Base-by-base conservation (phyloP, 768 basidiomycete species). In the Tremella yokohamensis region DNA sequence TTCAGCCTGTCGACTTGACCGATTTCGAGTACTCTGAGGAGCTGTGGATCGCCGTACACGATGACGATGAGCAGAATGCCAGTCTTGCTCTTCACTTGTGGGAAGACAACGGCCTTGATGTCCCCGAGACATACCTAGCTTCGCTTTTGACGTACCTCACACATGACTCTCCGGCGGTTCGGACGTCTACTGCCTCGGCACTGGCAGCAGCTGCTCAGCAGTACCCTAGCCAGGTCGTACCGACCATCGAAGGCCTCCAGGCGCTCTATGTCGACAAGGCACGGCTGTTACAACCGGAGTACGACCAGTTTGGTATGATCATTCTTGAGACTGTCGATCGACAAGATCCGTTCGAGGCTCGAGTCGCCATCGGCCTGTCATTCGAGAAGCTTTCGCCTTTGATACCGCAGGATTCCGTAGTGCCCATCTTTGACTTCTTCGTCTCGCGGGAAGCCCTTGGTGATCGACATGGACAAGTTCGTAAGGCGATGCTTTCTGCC, bases 61-160 rank as follows among this genome's bases (percentile, higher is more conserved):
- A 98, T 58, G 85, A 84, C 52, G 87, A 88, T 61, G 90, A 91
- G 66, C 90, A 93, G 69, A 97, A 93, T 65, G 85, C 85, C 0
- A 81, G 87, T 50, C 79, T 97, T 40, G 92, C 93, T 15, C 78
- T 79, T 20, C 84, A 86, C 61, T 78, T 89, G 9, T 98, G 93
- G 93, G 94, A 96, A 54, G 96, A 97, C 62, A 98, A 98, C 62
- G 93, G 90, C 3, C 76, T 97, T 38, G 90, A 96, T 67, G 84
- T 93, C 9, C 84, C 87, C 0, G 89, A 90, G 62, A 74, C 75
- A 6, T 84, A 84, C 76, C 74, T 90, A 0, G 70, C 75, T 0
- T 80, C 81, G 45, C 78, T 98, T 12, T 69, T 88, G 11, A 73
- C 72, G 0, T 89, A 84, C 66, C n/a, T 52, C 93, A 90, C 82